These are phyloP conservation scores for Cladosporium sp. DNA, from an alignment of 2,329 filamentous ascomycete genomes.

Conservation along the genomic window DNA sequence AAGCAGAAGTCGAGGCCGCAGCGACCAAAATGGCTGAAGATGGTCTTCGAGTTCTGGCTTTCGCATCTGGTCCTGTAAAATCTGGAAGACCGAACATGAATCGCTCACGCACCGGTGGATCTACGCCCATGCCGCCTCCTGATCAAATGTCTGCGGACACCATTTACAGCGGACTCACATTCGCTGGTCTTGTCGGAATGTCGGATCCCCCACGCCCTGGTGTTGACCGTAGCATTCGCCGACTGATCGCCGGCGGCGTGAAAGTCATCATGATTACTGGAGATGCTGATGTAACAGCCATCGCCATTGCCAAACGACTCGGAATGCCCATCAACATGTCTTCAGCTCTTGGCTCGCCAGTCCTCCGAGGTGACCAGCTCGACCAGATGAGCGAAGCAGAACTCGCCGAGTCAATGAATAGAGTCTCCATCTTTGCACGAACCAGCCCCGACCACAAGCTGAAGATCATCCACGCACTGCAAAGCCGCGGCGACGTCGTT, in stretches of 20 bases:
- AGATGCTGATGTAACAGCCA: slow-evolving; percentile 88
- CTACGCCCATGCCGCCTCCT: slow-evolving; percentile 30
- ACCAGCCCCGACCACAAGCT: slow-evolving; percentile 98
- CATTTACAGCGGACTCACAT: slow-evolving; percentile 75
- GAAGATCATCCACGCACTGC: slow-evolving; percentile 89
- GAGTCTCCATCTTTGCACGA: slow-evolving; percentile 90
- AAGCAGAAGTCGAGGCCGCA: slow-evolving; percentile 70
- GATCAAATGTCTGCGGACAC: slow-evolving; percentile 15
- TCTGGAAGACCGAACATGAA: slow-evolving; percentile 21
- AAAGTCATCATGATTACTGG: slow-evolving; percentile 99
- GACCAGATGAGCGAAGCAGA: slow-evolving; percentile 85
- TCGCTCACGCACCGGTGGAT: slow-evolving; percentile 31
- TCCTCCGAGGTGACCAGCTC: slow-evolving; percentile 86
- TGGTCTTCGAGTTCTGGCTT: slow-evolving; percentile 85
- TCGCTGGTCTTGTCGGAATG: slow-evolving; percentile 94
- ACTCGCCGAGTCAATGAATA: slow-evolving; percentile 76
- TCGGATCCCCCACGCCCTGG: slow-evolving; percentile 90
- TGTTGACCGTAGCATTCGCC: slow-evolving; percentile 82
- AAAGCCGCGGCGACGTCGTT: slow-evolving; percentile 90
- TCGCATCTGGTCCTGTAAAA: slow-evolving; percentile 72
- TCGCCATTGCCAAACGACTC: slow-evolving; percentile 91
- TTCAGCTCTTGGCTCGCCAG: slow-evolving; percentile 59
- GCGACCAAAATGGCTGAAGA: slow-evolving; percentile 84
- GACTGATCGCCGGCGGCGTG: slow-evolving; percentile 88
- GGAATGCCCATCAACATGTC: slow-evolving; percentile 77